A percentile compares a stretch with the other conserved stretches of the same genome.
Conservation (phyloP, 179 eudicot species). For the Heliamphora pulchella region DNA sequence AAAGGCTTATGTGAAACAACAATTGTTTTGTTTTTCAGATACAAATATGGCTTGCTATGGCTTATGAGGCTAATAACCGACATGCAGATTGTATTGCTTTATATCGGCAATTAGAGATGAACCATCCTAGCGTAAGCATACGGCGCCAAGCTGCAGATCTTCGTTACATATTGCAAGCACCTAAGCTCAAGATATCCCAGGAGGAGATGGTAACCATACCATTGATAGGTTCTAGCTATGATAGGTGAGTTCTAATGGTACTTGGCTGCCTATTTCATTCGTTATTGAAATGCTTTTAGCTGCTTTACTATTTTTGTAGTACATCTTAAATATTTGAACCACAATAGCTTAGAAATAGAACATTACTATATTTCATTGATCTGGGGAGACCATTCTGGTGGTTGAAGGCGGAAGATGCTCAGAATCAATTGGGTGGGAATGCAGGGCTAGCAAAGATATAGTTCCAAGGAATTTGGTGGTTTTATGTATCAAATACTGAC, state of each 20-base stretch:
- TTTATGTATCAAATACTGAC: not conserved
- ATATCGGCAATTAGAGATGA: conserved; percentile 59
- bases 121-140: conserved; percentile 66
- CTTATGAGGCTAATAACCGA: conserved; percentile 84
- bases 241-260: conserved; percentile 48
- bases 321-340: not conserved
- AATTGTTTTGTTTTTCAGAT: conserved; percentile 48
- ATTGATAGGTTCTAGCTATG: conserved; percentile 82
- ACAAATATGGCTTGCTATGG: conserved; percentile 99
- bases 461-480: not conserved
- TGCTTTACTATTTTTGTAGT: not conserved
- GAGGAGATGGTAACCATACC: conserved; percentile 99
- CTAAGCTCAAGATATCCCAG: conserved; percentile 43
- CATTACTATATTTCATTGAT: too few species aligned
- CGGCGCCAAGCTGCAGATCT: conserved; percentile 15
- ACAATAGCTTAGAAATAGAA: not conserved
- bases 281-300: not conserved
- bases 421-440: too few species aligned
- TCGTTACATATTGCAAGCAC: conserved; percentile 14
- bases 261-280: conserved; percentile 9
- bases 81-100: conserved; percentile 83
- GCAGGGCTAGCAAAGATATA: too few species aligned
- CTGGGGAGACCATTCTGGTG: too few species aligned
- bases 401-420: too few species aligned
- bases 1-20: conserved; percentile 8